These are phyloP conservation scores for Sclerotinia borealis DNA, from an alignment of 2,329 filamentous ascomycete species.

Conservation along the genomic window DNA sequence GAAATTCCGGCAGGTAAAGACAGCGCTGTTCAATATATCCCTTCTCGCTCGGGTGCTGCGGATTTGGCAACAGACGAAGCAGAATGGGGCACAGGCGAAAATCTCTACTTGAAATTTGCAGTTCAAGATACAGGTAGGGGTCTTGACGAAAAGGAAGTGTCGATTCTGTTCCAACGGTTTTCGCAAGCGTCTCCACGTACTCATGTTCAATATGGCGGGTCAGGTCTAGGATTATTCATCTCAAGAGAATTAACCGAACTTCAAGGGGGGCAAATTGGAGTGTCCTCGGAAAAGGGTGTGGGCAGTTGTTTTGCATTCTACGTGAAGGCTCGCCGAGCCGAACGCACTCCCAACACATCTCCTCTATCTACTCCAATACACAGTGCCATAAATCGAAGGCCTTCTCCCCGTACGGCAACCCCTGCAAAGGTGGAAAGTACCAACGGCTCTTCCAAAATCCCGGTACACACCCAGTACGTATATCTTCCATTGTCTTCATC, in stretches of 20 bases:
- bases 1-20: conserved; percentile 44
- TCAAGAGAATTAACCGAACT: conserved; percentile 71
- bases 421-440: not conserved
- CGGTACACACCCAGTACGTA: not conserved
- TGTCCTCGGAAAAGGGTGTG: conserved; percentile 59
- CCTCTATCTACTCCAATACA: conserved; percentile 4
- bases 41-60: conserved; percentile 29
- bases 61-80: conserved; percentile 24
- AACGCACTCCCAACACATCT: conserved; percentile 2
- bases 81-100: conserved; percentile 64
- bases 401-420: not conserved
- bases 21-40: conserved; percentile 32
- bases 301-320: conserved; percentile 75
- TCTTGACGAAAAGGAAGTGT: conserved; percentile 64
- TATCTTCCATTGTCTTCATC: not conserved
- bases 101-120: conserved; percentile 65
- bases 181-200: conserved; percentile 68
- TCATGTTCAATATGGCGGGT: conserved; percentile 80
- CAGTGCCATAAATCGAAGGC: not conserved
- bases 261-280: conserved; percentile 75
- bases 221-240: conserved; percentile 74
- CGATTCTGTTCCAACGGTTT: conserved; percentile 71
- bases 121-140: conserved; percentile 75
- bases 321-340: conserved; percentile 39
- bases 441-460: not conserved